Evolutionary conservation across 148 eudicot species (phyloP), one percentile per base, ranked within the genome.

Genomic region (Spergularia bocconei): DNA sequence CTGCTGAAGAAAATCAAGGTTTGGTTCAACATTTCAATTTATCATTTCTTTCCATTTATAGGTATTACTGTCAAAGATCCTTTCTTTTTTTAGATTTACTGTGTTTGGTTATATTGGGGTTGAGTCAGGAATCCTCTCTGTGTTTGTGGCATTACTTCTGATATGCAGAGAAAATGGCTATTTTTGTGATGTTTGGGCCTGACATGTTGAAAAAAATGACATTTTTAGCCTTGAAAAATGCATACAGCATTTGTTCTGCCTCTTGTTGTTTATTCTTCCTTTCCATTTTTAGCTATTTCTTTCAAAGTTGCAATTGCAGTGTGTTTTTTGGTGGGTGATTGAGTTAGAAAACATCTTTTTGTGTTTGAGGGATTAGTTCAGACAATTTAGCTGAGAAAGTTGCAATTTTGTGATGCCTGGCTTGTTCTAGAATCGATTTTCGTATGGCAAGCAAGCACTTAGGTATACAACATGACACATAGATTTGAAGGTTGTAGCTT

Each of bases 1-100:
- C 86, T 90, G 66, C 90, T 90, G 13, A 86, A 86, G 72, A 88
- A 84, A 81, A 81, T 90, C 66, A 90, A 90, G 91, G 95, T 92
- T 73, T 55, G 86, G 86, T 71, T 72, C 69, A 74, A 25, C 39
- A 12, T 1, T 13, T 60, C 6, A 53, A 11, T 33, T 25, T 54
- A n/a, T 4, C 69, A 29, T 36, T 36, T 23, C 59, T 75, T 38
- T 58, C 51, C 47, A 38, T 56, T 55, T 12, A 21, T 41, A 20
- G 78, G 19, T 54, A 29, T 55, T 39, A 33, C 20, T 11, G 29
- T 53, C 61, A 29, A 53, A 36, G 23, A 53, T 19, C 23, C 3
- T 70, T 54, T 8, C n/a, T 70, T 29, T 56, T 70, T 67, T 47
- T 23, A 67, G 33, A 11, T 41, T 47, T 19, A 19, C 14, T 12